Percentiles rank a stretch among this genome's conserved stretches.
Conservation (phyloP, 345 rosid species). For the Rubroshorea leprosula region DNA sequence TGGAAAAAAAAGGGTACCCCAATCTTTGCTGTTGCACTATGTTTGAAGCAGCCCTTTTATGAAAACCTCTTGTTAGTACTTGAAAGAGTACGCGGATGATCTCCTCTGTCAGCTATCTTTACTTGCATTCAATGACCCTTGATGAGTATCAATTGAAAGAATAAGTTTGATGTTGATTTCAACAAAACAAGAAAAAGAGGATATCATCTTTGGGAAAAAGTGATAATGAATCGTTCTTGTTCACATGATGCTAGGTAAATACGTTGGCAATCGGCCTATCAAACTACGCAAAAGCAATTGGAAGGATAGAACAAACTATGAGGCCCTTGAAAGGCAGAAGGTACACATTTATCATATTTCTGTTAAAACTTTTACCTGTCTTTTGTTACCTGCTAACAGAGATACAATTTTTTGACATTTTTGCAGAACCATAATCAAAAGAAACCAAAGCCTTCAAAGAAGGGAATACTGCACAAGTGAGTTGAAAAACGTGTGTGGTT, state of each 20-base stretch:
- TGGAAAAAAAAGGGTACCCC: no score
- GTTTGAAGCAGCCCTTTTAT: no score
- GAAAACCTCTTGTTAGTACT: no score
- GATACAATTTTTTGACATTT: constrained; percentile 9
- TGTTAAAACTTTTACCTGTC: not conserved
- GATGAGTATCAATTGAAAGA: not conserved
- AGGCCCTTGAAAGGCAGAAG: constrained; percentile 71
- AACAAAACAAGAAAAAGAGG: not conserved
- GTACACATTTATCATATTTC: constrained; percentile 17
- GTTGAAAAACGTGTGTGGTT: not conserved
- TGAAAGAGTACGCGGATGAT: no score
- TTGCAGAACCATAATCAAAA: constrained; percentile 59
- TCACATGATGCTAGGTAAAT: constrained; percentile 58
- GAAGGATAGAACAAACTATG: constrained; percentile 83
- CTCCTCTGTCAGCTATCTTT: no score
- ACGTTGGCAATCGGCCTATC: constrained; percentile 94
- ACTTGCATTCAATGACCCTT: no score
- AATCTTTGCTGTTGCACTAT: no score
- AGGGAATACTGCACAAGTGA: constrained; percentile 80
- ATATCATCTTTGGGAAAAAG: not conserved
- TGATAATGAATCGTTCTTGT: not conserved
- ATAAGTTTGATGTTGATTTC: not conserved
- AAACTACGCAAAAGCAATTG: constrained; percentile 95
- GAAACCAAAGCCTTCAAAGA: constrained; percentile 67
- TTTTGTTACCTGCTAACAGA: not conserved